Percentiles rank a stretch among this genome's conserved stretches.
phyloP scores from a whole-genome alignment of 345 rosid genomes.

The Gossypium raimondii region DNA sequence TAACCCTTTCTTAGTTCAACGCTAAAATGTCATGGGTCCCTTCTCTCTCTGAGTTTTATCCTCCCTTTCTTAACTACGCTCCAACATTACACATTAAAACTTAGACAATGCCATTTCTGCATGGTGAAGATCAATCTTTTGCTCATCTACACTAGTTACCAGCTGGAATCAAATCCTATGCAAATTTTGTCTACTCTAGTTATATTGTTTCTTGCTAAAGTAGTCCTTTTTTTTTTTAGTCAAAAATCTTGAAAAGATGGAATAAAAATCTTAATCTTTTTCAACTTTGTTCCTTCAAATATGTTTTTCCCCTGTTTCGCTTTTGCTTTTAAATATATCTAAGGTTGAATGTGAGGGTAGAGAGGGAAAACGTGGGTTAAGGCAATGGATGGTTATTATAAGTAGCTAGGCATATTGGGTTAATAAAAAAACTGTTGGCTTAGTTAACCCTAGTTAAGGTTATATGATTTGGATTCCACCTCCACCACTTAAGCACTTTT shows the following conservation, averaged over 20 bases:
- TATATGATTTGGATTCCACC: slow-evolving; percentile 39
- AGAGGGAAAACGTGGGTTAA: background rate
- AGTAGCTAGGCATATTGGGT: background rate
- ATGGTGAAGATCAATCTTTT: too few species aligned
- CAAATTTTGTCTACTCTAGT: background rate
- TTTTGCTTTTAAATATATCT: too few species aligned
- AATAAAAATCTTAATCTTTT: slow-evolving; percentile 26
- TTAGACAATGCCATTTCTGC: too few species aligned
- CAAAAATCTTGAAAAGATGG: slow-evolving; percentile 34
- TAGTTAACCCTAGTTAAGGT: slow-evolving; percentile 21
- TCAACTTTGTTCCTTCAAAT: slow-evolving; percentile 6
- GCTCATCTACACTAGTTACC: background rate
- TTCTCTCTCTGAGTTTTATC: background rate
- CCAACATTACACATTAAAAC: too few species aligned
- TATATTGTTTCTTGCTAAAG: background rate
- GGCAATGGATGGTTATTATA: background rate
- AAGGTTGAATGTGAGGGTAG: too few species aligned
- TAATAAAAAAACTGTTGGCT: background rate
- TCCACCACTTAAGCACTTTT: slow-evolving; percentile 22
- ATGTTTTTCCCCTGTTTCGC: background rate
- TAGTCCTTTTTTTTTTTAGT: slow-evolving; percentile 1
- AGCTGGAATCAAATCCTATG: background rate
- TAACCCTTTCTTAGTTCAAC: background rate
- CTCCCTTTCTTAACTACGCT: background rate
- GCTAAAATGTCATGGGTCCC: slow-evolving; percentile 11